phyloP scores from a whole-genome alignment of 495 filamentous ascomycete genomes.

The Podospora didyma region DNA sequence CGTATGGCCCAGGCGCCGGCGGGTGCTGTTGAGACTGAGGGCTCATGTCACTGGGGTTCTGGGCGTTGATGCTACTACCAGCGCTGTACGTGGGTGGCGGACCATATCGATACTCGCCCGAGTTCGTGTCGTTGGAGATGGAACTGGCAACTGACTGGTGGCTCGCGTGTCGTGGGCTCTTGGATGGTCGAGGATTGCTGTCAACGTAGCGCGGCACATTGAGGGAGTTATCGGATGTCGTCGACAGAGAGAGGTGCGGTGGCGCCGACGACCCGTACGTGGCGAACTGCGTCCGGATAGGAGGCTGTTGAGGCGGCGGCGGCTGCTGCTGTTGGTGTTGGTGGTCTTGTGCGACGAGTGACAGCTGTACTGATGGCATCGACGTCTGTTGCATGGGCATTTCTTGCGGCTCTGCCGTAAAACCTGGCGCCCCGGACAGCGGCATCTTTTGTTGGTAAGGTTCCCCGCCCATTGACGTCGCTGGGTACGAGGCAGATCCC shows the following conservation, averaged over 20 bases:
- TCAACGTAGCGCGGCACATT: constrained; percentile 47
- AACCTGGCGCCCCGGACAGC: constrained; percentile 37
- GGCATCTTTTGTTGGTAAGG: constrained; percentile 46
- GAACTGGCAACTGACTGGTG: constrained; percentile 42
- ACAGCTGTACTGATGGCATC: constrained; percentile 48
- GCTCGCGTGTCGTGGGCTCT: constrained; percentile 49
- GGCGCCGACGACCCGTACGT: constrained; percentile 40
- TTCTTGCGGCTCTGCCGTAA: constrained; percentile 45
- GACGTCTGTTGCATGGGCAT: constrained; percentile 44
- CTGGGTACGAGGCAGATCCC: constrained; percentile 35
- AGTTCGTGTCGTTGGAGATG: constrained; percentile 40
- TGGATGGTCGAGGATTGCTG: constrained; percentile 50
- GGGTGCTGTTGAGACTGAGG: constrained; percentile 28
- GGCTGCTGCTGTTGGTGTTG: constrained; percentile 12
- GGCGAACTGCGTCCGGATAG: constrained; percentile 46
- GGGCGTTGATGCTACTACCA: constrained; percentile 8
- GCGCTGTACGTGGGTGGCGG: constrained; percentile 28
- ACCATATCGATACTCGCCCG: constrained; percentile 47
- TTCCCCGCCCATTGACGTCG: constrained; percentile 39
- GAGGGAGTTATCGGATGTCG: constrained; percentile 36
- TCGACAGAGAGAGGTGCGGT: constrained; percentile 40
- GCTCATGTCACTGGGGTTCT: constrained; percentile 29
- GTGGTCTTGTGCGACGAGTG: constrained; percentile 37
- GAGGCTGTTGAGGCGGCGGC: constrained; percentile 31
- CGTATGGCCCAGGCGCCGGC: constrained; percentile 15